Evolutionary conservation across 2,329 filamentous ascomycete genomes (phyloP), one percentile per base, ranked within the genome.

Genomic region (Trichoderma atroviride): DNA sequence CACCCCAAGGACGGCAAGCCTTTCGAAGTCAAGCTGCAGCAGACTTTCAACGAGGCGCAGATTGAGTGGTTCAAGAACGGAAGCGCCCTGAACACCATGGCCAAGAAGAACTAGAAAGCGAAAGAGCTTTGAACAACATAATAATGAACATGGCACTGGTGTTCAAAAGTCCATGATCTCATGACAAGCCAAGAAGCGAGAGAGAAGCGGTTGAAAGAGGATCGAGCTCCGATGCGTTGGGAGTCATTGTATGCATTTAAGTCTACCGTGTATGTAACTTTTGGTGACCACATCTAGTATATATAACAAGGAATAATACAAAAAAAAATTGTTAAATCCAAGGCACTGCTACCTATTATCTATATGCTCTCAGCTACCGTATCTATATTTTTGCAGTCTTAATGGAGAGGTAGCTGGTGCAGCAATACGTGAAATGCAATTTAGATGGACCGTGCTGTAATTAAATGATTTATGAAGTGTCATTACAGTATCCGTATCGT

Each of bases 61-160:
- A 91, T 99, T 73, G 92, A 97, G 85, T 99, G 96, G 96, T 99
- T 99, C 89, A 94, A 94, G 88, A 96, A 98, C 82, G 96, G 96
- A 75, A 94, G 91, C 78, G 96, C 96, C 68, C 87, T 99, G 74
- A 99, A 99, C 90, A 97, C 94, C 76, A 99, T 99, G 95, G 94
- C 95, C 75, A 96, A 96, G 89, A 70, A 75, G 73, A 76, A 81
- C 75, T 79, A 79, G 75, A 74, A 22, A 71, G 29, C 29, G 24
- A 55, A 50, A 13, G 33, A 64, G 56, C 24, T 33, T n/a, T 52
- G 33, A 62, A 56, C 50, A 47, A 43, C 31, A 56, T 29, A 31
- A 58, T 52, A 27, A n/a, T 58, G 37, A 43, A 43, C 24, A 37
- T 24, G 37, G 35, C 50, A 43, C 11, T 33, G 19, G 35, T 47